Percentiles rank a stretch among this genome's conserved stretches.
Evolutionary conservation across 768 basidiomycete species (phyloP).

Genomic region (Dacryopinax spathularia): DNA sequence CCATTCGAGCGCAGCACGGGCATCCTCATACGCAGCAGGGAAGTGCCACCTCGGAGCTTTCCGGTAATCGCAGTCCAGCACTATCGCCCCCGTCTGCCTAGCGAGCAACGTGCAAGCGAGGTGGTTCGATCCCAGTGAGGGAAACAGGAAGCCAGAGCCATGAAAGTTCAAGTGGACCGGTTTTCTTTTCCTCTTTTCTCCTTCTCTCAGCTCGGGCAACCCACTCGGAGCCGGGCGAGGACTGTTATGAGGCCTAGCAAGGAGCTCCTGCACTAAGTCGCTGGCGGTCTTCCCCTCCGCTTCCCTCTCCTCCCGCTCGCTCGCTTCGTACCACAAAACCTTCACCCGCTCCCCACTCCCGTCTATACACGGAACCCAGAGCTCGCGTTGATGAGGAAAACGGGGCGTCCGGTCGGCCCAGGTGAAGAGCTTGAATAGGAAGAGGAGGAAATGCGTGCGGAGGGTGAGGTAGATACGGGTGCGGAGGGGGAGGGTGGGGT

Average conservation of each 20-base stretch:
- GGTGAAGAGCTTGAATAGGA: conserved; percentile 1
- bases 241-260: neutral
- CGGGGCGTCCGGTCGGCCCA: neutral
- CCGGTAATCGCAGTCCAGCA: conserved; percentile 1
- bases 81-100: neutral
- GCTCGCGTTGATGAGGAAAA: neutral
- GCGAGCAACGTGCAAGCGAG: neutral
- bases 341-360: neutral
- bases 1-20: neutral
- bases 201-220: neutral
- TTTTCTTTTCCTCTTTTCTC: neutral
- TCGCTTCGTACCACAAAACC: neutral
- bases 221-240: neutral
- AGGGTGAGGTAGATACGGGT: neutral
- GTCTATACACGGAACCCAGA: neutral
- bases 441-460: neutral
- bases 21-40: neutral
- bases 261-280: neutral
- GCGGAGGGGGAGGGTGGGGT: neutral
- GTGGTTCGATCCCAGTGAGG: neutral
- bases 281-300: neutral
- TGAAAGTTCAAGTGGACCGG: neutral
- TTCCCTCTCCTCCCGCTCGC: neutral
- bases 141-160: neutral
- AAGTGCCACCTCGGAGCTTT: neutral